phyloP scores from a whole-genome alignment of 23 red algal species.

The Rhodosorus marinus region DNA sequence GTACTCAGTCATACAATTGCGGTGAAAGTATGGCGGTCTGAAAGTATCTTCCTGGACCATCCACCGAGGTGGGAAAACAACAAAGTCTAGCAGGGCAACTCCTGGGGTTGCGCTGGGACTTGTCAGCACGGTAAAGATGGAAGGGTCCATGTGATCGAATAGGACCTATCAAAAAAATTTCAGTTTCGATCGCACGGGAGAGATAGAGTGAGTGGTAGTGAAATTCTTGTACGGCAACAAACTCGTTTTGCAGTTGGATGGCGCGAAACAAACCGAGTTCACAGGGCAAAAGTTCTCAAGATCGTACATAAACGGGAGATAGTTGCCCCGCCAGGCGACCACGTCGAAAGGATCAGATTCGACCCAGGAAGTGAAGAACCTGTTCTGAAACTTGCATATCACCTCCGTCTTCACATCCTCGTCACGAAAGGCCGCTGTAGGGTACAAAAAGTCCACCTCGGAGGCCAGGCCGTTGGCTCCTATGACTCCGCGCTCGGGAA shows the following conservation, averaged over 20 bases:
- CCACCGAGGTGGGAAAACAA: conserved; percentile 62
- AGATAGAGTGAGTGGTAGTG: no score
- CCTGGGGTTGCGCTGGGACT: conserved; percentile 10
- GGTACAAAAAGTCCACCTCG: conserved; percentile 39
- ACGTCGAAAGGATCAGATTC: conserved; percentile 48
- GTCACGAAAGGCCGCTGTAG: conserved; percentile 14
- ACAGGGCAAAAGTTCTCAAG: conserved; percentile 35
- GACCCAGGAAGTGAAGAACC: conserved; percentile 14
- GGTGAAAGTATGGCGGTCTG: conserved; percentile 60
- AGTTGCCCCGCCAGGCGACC: conserved; percentile 74
- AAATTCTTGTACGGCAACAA: no score
- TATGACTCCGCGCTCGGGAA: conserved; percentile 48
- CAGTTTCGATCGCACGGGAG: no score
- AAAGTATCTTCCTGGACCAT: conserved; percentile 51
- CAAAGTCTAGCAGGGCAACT: conserved; percentile 39
- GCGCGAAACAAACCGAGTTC: no score
- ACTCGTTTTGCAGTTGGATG: no score
- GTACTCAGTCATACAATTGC: conserved; percentile 73
- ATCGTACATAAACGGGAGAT: conserved; percentile 53
- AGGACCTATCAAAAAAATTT: no score
- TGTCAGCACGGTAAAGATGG: conserved; percentile 76
- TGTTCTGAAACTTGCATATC: conserved; percentile 22
- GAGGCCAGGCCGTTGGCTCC: conserved; percentile 47
- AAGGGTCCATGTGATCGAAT: conserved; percentile 67
- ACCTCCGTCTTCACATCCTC: conserved; percentile 1